Evolutionary conservation across 2,329 filamentous ascomycete species (phyloP), one percentile per base, ranked within the genome.

Genomic region (Piedraia hortae): DNA sequence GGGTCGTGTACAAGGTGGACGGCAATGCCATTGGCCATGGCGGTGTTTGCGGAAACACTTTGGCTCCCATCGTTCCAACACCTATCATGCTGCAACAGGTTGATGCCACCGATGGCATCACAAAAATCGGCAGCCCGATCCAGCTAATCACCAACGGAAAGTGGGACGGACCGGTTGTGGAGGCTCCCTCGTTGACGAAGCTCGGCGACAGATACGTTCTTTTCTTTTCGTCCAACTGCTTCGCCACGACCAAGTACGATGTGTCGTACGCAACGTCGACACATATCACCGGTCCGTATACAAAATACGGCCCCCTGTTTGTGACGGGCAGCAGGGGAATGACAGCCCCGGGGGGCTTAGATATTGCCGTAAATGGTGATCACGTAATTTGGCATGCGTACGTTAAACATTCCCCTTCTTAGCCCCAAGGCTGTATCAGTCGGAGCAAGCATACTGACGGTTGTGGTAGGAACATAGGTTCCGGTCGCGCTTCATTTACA

Each of bases 1-100:
- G 66, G 35, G 49, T 71, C 4, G 43, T 59, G 6, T 72, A 65
- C 46, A 72, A 71, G 39, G 47, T 69, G 12, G 65, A 72, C 38
- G 64, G 64, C 16, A 70, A 69, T 41, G 26, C 30, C 4, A 26
- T 24, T 9, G 29, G 23, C n/a, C 24, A 25, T 18, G 29, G 28
- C 16, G 53, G 53, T 2, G 38, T 44, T 25, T 56, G 53, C 34
- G 10, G 16, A 7, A 17, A 17, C 7, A 17, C n/a, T n/a, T n/a
- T 17, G 16, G 16, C 16, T 17, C 7, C 10, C 16, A 7, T 17
- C 16, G 16, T 7, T 7, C 10, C 16, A 10, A 17, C n/a, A n/a
- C n/a, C n/a, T n/a, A n/a, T 67, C 28, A 51, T 62, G 43, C 44
- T 66, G 11, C 60, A 65, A 31, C 41, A 50, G 22, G 48, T 64